These are phyloP conservation scores for Camelina hispida DNA, from an alignment of 345 rosid genomes.

Conservation along the genomic window DNA sequence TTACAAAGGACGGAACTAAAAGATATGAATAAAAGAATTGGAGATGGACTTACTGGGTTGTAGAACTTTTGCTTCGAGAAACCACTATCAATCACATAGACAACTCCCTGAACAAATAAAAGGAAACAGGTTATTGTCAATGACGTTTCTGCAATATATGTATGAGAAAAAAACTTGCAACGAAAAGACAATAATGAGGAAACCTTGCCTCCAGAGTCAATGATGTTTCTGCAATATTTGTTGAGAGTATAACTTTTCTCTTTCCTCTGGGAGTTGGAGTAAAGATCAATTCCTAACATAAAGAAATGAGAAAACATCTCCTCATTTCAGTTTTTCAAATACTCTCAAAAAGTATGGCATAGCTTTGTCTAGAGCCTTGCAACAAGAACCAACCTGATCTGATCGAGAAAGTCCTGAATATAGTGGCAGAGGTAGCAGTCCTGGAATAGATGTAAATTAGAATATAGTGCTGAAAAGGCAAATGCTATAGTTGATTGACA, in stretches of 20 bases:
- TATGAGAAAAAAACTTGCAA: slow-evolving; percentile 11
- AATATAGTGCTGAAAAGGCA: slow-evolving; percentile 11
- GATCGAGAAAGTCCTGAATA: slow-evolving; percentile 90
- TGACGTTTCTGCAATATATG: background rate
- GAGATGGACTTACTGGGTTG: slow-evolving; percentile 71
- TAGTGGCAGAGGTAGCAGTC: slow-evolving; percentile 74
- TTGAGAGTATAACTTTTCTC: slow-evolving; percentile 91
- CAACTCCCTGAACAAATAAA: slow-evolving; percentile 67
- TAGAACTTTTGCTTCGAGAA: slow-evolving; percentile 95
- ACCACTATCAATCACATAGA: slow-evolving; percentile 94
- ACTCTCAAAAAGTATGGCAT: slow-evolving; percentile 11
- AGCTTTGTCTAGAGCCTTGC: background rate
- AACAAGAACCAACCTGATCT: slow-evolving; percentile 62
- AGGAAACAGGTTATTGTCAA: slow-evolving; percentile 8
- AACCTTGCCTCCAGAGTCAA: slow-evolving; percentile 81
- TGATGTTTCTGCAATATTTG: slow-evolving; percentile 96
- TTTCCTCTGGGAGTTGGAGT: slow-evolving; percentile 89
- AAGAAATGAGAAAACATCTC: slow-evolving; percentile 23
- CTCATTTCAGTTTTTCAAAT: background rate
- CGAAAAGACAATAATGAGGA: slow-evolving; percentile 12
- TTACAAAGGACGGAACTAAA: slow-evolving; percentile 12
- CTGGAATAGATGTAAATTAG: slow-evolving; percentile 54
- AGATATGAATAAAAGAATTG: slow-evolving; percentile 22
- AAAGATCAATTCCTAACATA: slow-evolving; percentile 75
- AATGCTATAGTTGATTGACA: slow-evolving; percentile 13